Conservation (phyloP, 2,329 filamentous ascomycete genomes). For the Cladophialophora carrionii region DNA sequence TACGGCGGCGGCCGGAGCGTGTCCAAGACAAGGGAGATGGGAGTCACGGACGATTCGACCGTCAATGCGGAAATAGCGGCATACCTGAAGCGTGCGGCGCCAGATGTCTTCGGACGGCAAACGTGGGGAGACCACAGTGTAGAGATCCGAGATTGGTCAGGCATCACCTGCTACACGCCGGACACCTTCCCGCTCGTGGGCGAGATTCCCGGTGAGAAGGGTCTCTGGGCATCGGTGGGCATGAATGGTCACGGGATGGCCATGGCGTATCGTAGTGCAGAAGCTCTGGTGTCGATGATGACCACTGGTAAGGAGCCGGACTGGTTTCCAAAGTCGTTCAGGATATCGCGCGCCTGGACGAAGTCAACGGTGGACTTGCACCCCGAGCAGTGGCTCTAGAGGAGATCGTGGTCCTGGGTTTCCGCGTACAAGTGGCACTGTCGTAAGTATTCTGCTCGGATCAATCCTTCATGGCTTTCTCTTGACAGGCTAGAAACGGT, state of each 20-base stretch:
- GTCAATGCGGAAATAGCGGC: conserved; percentile 49
- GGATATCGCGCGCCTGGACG: conserved; percentile 14
- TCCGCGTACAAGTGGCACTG: too few species aligned
- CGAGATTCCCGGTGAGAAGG: conserved; percentile 45
- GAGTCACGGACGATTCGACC: conserved; percentile 47
- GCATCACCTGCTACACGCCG: conserved; percentile 54
- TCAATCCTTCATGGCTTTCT: too few species aligned
- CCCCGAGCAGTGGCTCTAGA: neutral
- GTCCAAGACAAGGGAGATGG: conserved; percentile 32
- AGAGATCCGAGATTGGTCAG: conserved; percentile 46
- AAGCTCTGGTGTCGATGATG: conserved; percentile 50
- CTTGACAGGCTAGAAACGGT: too few species aligned
- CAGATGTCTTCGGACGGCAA: conserved; percentile 4
- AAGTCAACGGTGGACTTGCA: conserved; percentile 8
- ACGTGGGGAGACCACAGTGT: conserved; percentile 3
- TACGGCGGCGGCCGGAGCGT: conserved; percentile 26
- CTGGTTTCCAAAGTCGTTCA: conserved; percentile 23
- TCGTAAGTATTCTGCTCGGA: too few species aligned
- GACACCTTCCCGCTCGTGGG: conserved; percentile 56
- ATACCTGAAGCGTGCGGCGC: conserved; percentile 36
- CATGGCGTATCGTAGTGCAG: conserved; percentile 56
- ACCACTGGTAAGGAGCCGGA: conserved; percentile 15
- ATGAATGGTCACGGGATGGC: conserved; percentile 55
- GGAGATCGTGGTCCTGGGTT: neutral
- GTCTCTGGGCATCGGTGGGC: conserved; percentile 55